These are phyloP conservation scores for Epichloe sylvatica DNA, from an alignment of 2,329 filamentous ascomycete species.

Conservation along the genomic window DNA sequence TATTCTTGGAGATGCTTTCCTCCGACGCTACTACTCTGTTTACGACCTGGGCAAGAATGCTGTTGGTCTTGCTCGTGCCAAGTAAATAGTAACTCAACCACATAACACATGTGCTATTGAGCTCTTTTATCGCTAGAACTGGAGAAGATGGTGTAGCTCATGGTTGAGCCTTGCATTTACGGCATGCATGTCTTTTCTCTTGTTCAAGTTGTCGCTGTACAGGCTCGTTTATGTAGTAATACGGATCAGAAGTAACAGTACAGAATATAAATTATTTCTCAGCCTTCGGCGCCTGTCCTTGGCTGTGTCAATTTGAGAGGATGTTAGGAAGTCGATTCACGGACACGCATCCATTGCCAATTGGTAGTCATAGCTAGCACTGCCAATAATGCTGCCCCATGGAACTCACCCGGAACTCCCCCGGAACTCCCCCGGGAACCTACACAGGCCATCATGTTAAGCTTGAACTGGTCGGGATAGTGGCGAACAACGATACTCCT, in stretches of 20 bases:
- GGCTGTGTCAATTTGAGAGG: no score
- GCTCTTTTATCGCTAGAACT: background rate
- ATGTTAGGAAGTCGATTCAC: no score
- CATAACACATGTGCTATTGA: background rate
- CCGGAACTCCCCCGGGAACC: no score
- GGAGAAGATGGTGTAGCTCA: background rate
- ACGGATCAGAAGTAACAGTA: background rate
- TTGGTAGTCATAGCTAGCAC: no score
- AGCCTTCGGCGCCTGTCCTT: background rate
- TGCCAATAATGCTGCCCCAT: no score
- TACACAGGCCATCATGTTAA: no score
- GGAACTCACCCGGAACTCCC: no score
- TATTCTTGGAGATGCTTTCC: conserved; percentile 81
- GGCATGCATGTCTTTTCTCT: background rate
- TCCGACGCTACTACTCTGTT: conserved; percentile 84
- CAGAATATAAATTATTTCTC: conserved; percentile 11
- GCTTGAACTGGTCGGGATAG: no score
- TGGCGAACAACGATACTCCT: no score
- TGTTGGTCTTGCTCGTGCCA: conserved; percentile 79
- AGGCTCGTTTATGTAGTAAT: background rate
- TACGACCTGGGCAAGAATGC: conserved; percentile 85
- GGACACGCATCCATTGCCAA: no score
- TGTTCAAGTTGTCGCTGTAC: background rate
- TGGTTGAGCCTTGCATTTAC: background rate
- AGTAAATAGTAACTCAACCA: conserved; percentile 25